Evolutionary conservation across 2,329 filamentous ascomycete species (phyloP).

Genomic region (Xylariaceae sp.): DNA sequence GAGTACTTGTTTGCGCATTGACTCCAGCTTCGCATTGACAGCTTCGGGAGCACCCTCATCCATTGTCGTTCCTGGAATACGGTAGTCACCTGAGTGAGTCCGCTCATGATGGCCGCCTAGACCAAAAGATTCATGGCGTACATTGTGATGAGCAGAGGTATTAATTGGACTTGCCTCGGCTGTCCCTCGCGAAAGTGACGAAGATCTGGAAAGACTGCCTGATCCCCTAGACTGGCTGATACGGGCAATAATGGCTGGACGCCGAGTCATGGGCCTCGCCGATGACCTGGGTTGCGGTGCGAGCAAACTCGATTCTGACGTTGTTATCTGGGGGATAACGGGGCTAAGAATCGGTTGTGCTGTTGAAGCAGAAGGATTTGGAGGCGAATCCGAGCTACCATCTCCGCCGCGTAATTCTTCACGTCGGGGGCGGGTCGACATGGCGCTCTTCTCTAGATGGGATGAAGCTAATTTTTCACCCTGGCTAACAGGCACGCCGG

Average conservation of each 20-base stretch:
- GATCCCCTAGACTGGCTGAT: conserved; percentile 48
- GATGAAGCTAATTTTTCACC: conserved; percentile 33
- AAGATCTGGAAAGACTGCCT: conserved; percentile 52
- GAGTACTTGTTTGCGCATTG: conserved; percentile 81
- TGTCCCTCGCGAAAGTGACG: conserved; percentile 56
- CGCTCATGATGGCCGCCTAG: conserved; percentile 45
- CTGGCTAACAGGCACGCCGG: conserved; percentile 38
- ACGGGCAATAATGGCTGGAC: conserved; percentile 54
- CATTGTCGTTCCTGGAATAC: conserved; percentile 56
- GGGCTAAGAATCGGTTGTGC: conserved; percentile 17
- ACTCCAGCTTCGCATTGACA: conserved; percentile 61
- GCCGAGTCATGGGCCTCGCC: conserved; percentile 38
- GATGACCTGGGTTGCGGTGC: conserved; percentile 27
- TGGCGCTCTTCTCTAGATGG: conserved; percentile 28
- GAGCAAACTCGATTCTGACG: conserved; percentile 32
- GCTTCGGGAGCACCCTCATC: conserved; percentile 57
- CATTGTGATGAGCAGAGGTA: conserved; percentile 57
- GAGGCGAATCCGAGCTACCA: conserved; percentile 42
- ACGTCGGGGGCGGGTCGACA: conserved; percentile 32
- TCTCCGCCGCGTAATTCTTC: conserved; percentile 47
- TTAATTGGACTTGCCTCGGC: conserved; percentile 56
- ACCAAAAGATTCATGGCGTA: conserved; percentile 56
- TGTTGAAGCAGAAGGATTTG: conserved; percentile 41
- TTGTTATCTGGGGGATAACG: conserved; percentile 30
- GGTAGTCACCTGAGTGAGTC: conserved; percentile 44